phyloP scores from a whole-genome alignment of 257 asterid genomes.

The Scutellaria barbata region DNA sequence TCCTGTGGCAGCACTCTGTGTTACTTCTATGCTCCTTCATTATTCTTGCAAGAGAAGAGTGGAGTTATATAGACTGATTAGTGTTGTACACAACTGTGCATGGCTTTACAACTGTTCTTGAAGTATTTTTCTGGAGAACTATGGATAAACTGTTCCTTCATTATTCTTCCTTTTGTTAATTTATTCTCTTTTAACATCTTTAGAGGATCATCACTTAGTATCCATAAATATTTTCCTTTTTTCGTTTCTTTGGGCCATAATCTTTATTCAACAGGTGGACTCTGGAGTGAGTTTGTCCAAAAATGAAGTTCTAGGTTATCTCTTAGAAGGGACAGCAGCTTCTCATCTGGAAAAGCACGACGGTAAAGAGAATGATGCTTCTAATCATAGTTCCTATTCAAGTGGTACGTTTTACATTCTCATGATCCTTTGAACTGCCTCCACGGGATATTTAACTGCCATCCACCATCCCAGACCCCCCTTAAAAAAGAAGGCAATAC shows the following conservation, averaged over 20 bases:
- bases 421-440: background rate
- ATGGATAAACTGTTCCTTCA: background rate
- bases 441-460: background rate
- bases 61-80: background rate
- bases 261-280: conserved; percentile 59
- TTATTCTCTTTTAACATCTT: conserved; percentile 6
- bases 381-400: conserved; percentile 41
- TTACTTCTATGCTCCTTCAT: conserved; percentile 13
- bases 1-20: conserved; percentile 1
- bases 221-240: background rate
- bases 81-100: background rate
- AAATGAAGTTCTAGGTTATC: conserved; percentile 51
- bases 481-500: background rate
- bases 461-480: background rate
- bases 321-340: conserved; percentile 78
- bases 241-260: conserved; percentile 25
- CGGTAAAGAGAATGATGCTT: conserved; percentile 50
- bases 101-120: background rate
- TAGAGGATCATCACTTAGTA: background rate
- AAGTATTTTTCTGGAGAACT: background rate
- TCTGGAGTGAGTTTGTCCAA: conserved; percentile 74
- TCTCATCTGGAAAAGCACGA: conserved; percentile 59
- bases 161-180: conserved; percentile 1
- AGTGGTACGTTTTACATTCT: conserved; percentile 44
- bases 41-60: conserved; percentile 3